Evolutionary conservation across 352 stramenopile species (phyloP).

Genomic region (Aphanomyces invadans): DNA sequence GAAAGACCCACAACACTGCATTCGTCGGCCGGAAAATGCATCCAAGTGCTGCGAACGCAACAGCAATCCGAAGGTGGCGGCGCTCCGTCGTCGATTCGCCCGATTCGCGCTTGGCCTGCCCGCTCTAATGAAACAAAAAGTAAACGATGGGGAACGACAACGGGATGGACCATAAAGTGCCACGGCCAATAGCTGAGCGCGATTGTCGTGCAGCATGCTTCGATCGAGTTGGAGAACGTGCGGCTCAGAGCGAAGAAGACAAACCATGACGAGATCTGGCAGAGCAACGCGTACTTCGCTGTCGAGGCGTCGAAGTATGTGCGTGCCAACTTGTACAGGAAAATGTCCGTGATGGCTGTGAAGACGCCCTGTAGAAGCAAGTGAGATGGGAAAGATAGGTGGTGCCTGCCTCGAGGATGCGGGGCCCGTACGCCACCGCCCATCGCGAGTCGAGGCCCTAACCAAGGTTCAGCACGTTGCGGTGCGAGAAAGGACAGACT

Average conservation of each 20-base stretch:
- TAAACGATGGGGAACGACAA: not conserved
- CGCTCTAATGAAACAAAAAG: slow-evolving; percentile 10
- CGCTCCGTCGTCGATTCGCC: not conserved
- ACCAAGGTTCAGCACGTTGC: not conserved
- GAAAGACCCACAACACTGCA: slow-evolving; percentile 36
- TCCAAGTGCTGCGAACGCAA: slow-evolving; percentile 55
- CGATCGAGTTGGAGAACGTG: slow-evolving; percentile 80
- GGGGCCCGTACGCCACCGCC: slow-evolving; percentile 68
- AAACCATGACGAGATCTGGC: slow-evolving; percentile 77
- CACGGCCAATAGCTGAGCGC: slow-evolving; percentile 74
- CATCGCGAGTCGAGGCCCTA: slow-evolving; percentile 75
- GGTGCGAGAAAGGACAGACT: not conserved
- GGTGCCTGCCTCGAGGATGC: slow-evolving; percentile 48
- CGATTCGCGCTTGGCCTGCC: not conserved
- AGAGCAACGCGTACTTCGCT: slow-evolving; percentile 67
- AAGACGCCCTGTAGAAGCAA: slow-evolving; percentile 38
- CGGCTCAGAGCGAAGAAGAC: slow-evolving; percentile 80
- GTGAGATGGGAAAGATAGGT: not conserved
- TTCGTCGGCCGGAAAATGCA: slow-evolving; percentile 79
- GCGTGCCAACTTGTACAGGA: slow-evolving; percentile 53
- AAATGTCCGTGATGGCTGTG: slow-evolving; percentile 62
- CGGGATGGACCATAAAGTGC: slow-evolving; percentile 40
- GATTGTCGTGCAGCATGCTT: slow-evolving; percentile 68
- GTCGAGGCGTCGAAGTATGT: slow-evolving; percentile 56
- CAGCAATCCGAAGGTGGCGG: slow-evolving; percentile 21